Evolutionary conservation across 305 asterid species (phyloP), one percentile per base, ranked within the genome.

Genomic region (Striga hermonthica): DNA sequence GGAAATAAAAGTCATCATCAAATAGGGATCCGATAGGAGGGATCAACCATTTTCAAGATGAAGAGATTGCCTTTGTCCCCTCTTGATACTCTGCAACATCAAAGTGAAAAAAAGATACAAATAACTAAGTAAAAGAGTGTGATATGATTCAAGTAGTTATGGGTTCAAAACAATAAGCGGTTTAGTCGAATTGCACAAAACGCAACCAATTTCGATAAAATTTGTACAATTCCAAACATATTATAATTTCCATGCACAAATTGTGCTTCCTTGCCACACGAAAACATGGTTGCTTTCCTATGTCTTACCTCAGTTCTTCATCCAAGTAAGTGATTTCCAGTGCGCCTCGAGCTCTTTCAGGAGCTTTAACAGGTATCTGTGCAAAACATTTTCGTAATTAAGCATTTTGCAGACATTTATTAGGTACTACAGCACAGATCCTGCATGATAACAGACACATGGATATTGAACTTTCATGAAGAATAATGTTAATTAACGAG

Each of bases 331-430:
- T 85, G n/a, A 91, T 80, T 72, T 89, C 95, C 44, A 91, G 90
- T 58, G 74, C 79, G 0, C 96, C 96, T 45, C 72, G 76, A 59
- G 95, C 96, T 61, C 77, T 71, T 5, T 54, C 95, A 0, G 90
- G 95, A 57, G 96, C 92, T 82, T 85, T 89, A 66, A 91, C 81
- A 12, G 98, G 91, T 74, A 91, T 89, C 95, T 91, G 84, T 62
- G 60, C 72, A 3, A 12, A 31, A 10, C 1, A 55, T 35, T 14
- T 55, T 28, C 14, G 9, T 3, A 3, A 52, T 7, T 38, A 28
- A 55, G 56, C 31, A 22, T 22, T 22, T 22, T 22, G 31, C 2
- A 22, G 31, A 22, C 31, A 22, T 22, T 22, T 22, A 2, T 22
- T n/a, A n/a, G n/a, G n/a, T n/a, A 14, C 10, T 4, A 50, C 7